Conservation (phyloP, 2,329 filamentous ascomycete species). For the Stemphylium vesicarium region DNA sequence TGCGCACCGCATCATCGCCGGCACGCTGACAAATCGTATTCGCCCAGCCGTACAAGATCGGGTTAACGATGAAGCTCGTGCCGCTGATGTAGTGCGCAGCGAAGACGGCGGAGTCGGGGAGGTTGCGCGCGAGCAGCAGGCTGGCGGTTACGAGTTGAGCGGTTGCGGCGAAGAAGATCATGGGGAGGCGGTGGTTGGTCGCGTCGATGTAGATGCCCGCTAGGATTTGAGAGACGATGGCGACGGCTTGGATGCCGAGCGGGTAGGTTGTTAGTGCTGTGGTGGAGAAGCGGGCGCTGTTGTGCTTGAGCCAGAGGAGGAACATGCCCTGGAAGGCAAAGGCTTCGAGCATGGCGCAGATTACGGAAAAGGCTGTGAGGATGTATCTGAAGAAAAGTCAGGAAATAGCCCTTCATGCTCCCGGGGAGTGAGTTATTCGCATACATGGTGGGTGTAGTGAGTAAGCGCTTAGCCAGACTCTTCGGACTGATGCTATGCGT, state of each 20-base stretch:
- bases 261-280: conserved; percentile 64
- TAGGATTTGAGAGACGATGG: conserved; percentile 56
- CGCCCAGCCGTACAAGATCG: conserved; percentile 49
- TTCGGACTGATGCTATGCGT: conserved; percentile 26
- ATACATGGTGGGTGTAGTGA: conserved; percentile 23
- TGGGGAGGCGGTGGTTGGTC: conserved; percentile 41
- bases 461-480: conserved; percentile 25
- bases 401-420: neutral
- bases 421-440: neutral
- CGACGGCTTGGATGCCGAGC: conserved; percentile 62
- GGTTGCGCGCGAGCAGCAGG: too few relatives aligned
- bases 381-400: conserved; percentile 41
- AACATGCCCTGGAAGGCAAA: conserved; percentile 33
- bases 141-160: conserved; percentile 40
- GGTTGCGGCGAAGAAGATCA: conserved; percentile 40
- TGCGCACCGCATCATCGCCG: conserved; percentile 51
- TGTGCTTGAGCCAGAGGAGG: conserved; percentile 27
- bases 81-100: conserved; percentile 47
- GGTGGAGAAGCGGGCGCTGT: conserved; percentile 38
- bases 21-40: conserved; percentile 44
- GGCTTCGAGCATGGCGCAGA: conserved; percentile 44
- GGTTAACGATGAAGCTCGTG: conserved; percentile 49
- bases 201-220: conserved; percentile 47
- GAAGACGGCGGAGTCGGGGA: conserved; percentile 42
- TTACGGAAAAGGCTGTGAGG: conserved; percentile 46